A percentile compares a stretch with the other conserved stretches of the same genome.
These are phyloP conservation scores for Komagataella phaffii DNA, from an alignment of 805 yeast genomes.

Conservation along the genomic window DNA sequence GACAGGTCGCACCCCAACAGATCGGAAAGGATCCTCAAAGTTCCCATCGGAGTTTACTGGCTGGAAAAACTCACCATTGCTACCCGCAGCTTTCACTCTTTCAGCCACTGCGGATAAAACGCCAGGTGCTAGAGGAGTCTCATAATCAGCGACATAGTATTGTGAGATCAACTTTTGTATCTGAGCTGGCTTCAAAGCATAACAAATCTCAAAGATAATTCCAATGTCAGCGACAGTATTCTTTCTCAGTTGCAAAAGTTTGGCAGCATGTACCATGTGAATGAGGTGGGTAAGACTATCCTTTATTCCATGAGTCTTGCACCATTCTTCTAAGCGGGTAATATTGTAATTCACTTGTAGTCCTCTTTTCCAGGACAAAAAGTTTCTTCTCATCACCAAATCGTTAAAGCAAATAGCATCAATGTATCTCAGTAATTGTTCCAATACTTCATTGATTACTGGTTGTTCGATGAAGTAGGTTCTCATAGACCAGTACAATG, in stretches of 20 bases:
- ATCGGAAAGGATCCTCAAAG: constrained; percentile 74
- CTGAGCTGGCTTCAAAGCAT: constrained; percentile 89
- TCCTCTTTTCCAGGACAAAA: constrained; percentile 96
- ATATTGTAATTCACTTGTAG: constrained; percentile 92
- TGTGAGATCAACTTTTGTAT: constrained; percentile 84
- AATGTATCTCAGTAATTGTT: constrained; percentile 72
- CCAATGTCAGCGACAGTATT: constrained; percentile 81
- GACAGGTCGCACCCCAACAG: constrained; percentile 63
- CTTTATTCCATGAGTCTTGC: constrained; percentile 82
- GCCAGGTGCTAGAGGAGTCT: constrained; percentile 76
- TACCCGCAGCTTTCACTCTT: constrained; percentile 43
- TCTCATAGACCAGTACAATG: constrained; percentile 87
- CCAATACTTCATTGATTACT: constrained; percentile 72
- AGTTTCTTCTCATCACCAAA: constrained; percentile 85
- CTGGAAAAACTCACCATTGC: constrained; percentile 54
- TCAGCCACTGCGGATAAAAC: constrained; percentile 75
- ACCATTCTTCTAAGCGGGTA: constrained; percentile 96
- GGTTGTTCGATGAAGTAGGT: constrained; percentile 77
- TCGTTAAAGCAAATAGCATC: constrained; percentile 94
- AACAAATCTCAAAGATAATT: constrained; percentile 88
- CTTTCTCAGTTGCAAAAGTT: constrained; percentile 83
- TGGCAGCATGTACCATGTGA: constrained; percentile 86
- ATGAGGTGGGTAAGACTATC: constrained; percentile 77
- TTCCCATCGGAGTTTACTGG: constrained; percentile 58
- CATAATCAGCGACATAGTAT: constrained; percentile 88